Conservation (phyloP, 2,329 filamentous ascomycete species). For the Nothopassalora personata region DNA sequence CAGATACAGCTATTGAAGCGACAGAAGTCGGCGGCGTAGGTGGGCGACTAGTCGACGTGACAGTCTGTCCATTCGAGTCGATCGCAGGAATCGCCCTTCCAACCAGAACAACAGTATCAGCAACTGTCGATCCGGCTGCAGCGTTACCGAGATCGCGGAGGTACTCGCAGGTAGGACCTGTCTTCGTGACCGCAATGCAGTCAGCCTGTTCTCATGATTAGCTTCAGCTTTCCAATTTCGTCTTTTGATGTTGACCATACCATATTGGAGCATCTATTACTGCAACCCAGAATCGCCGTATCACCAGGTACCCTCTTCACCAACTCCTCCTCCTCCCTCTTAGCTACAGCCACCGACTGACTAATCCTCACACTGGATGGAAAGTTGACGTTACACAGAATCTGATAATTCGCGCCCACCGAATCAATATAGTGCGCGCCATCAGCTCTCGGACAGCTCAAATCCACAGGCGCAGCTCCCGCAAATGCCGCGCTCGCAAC, state of each 20-base stretch:
- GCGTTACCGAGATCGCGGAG: slow-evolving; percentile 13
- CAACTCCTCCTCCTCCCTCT: not conserved
- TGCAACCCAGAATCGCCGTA: slow-evolving; percentile 15
- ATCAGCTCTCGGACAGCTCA: slow-evolving; percentile 23
- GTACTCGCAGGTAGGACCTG: slow-evolving; percentile 15
- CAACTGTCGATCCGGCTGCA: slow-evolving; percentile 7
- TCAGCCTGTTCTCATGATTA: not conserved
- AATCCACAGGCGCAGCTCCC: slow-evolving; percentile 17
- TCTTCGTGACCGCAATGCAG: slow-evolving; percentile 18
- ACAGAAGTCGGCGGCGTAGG: not conserved
- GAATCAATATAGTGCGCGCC: slow-evolving; percentile 21
- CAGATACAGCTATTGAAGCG: not conserved
- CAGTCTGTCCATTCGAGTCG: not conserved
- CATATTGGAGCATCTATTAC: slow-evolving; percentile 4
- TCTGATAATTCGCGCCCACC: slow-evolving; percentile 23
- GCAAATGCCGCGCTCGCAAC: slow-evolving; percentile 1
- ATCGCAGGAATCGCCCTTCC: slow-evolving; percentile 11
- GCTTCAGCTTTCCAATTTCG: not conserved
- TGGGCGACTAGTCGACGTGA: not conserved
- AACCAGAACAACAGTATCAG: slow-evolving; percentile 19
- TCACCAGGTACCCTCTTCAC: not conserved
- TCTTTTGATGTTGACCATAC: not conserved
- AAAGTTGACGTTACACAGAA: slow-evolving; percentile 24
- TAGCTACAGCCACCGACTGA: not conserved
- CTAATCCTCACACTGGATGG: slow-evolving; percentile 14